These are phyloP conservation scores for Pseudonitzschia multiseries DNA, from an alignment of 108 stramenopile species.

Conservation along the genomic window DNA sequence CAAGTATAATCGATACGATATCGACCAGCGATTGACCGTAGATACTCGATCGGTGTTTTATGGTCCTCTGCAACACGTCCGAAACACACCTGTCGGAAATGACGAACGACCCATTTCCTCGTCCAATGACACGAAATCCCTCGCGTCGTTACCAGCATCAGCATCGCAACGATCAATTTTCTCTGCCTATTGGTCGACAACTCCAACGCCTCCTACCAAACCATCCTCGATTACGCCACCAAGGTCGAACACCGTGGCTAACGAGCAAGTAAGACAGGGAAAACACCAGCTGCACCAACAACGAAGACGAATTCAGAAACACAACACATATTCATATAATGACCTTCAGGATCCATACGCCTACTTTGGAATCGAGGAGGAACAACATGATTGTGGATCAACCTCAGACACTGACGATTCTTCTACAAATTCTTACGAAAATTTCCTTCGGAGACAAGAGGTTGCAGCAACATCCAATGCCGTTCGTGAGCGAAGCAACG, in stretches of 20 bases:
- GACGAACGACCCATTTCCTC: neutral
- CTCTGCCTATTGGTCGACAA: neutral
- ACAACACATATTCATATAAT: neutral
- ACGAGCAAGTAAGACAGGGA: neutral
- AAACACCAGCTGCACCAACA: neutral
- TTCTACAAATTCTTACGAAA: neutral
- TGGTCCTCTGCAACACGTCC: neutral
- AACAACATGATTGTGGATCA: neutral
- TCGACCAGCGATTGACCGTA: slow-evolving; percentile 4
- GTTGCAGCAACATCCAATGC: neutral
- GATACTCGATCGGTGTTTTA: neutral
- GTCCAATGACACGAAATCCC: neutral
- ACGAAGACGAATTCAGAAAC: neutral
- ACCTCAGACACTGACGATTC: neutral
- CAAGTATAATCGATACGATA: neutral
- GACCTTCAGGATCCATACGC: neutral
- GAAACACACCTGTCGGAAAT: neutral
- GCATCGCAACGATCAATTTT: neutral
- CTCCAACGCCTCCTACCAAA: neutral
- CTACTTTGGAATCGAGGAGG: slow-evolving; percentile 1
- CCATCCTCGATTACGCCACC: neutral
- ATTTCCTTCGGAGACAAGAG: neutral
- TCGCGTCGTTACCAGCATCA: neutral
- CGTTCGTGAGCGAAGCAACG: neutral
- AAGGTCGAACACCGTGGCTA: neutral